A percentile compares a stretch with the other conserved stretches of the same genome.
Conservation (phyloP, 2,329 filamentous ascomycete species). For the Alternaria incomplexa region DNA sequence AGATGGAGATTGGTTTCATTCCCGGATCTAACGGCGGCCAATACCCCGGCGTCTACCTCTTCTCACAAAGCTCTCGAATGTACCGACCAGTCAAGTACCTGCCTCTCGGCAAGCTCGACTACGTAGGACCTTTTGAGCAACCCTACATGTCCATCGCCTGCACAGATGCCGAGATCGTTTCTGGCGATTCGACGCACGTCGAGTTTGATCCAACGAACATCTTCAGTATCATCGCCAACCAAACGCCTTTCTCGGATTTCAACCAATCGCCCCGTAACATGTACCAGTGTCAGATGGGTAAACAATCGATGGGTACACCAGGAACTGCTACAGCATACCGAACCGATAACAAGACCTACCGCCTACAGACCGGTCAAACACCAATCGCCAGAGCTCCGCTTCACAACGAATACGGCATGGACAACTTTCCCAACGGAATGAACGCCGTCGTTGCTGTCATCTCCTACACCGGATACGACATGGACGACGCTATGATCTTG, state of each 20-base stretch:
- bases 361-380: conserved; percentile 92
- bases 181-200: conserved; percentile 90
- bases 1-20: conserved; percentile 91
- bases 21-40: conserved; percentile 89
- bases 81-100: conserved; percentile 91
- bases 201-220: conserved; percentile 96
- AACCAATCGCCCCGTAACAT: conserved; percentile 99
- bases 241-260: conserved; percentile 98
- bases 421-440: conserved; percentile 97
- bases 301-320: conserved; percentile 98
- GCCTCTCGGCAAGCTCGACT: conserved; percentile 83
- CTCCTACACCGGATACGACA: conserved; percentile 98
- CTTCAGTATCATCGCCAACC: conserved; percentile 95
- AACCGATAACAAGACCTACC: conserved; percentile 97
- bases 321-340: conserved; percentile 83
- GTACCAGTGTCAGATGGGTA: conserved; percentile 86
- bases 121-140: conserved; percentile 91
- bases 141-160: conserved; percentile 98
- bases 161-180: conserved; percentile 82
- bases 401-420: conserved; percentile 94
- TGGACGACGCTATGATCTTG: conserved; percentile 99
- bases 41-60: conserved; percentile 95
- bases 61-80: conserved; percentile 83
- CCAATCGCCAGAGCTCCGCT: conserved; percentile 90
- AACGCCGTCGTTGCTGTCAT: conserved; percentile 98